Conservation (phyloP, 805 yeast genomes). For the Komagataella pseudopastoris region DNA sequence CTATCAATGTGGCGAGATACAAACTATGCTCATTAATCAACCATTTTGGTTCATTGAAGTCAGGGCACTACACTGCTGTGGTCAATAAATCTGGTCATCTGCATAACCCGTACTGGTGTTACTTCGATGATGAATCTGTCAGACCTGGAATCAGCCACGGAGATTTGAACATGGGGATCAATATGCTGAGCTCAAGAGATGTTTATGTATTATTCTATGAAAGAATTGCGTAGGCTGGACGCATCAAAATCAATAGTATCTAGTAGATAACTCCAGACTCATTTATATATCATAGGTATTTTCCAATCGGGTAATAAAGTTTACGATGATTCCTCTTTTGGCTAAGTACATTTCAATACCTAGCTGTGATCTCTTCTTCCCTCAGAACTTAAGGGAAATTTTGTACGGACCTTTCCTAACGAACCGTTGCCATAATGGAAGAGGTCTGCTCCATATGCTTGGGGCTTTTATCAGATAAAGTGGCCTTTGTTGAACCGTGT, state of each 20-base stretch:
- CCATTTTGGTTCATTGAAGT: conserved; percentile 51
- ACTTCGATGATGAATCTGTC: conserved; percentile 60
- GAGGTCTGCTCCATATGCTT: background rate
- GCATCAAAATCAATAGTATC: background rate
- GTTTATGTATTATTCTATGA: conserved; percentile 62
- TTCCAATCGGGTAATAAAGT: background rate
- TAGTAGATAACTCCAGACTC: too few species aligned
- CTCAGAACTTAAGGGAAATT: background rate
- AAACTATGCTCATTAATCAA: conserved; percentile 51
- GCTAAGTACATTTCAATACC: background rate
- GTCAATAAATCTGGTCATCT: conserved; percentile 32
- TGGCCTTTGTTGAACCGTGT: conserved; percentile 12
- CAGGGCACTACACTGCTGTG: conserved; percentile 68
- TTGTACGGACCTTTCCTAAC: background rate
- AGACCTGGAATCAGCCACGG: conserved; percentile 33
- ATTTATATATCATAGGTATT: too few species aligned
- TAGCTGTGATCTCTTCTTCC: background rate
- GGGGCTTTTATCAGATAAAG: background rate
- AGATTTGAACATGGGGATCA: conserved; percentile 21
- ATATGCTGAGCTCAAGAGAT: conserved; percentile 34
- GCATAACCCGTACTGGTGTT: conserved; percentile 49
- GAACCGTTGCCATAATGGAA: background rate
- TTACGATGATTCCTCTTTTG: background rate
- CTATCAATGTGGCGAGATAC: conserved; percentile 23
- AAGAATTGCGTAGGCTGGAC: background rate